Conservation (phyloP, 768 basidiomycete species). For the Leccinum sublutescens region DNA sequence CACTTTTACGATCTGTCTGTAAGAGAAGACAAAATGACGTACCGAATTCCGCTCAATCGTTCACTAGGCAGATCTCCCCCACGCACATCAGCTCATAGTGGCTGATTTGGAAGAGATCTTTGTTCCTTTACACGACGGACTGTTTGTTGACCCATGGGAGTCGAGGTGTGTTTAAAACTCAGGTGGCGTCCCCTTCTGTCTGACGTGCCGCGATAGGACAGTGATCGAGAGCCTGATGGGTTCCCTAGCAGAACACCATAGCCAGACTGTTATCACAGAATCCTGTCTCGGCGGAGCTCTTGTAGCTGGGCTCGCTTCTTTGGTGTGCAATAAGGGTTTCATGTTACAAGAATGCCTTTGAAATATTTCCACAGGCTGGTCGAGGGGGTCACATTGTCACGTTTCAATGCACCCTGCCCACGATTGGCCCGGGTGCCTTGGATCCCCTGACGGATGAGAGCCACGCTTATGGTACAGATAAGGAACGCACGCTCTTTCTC, state of each 20-base stretch:
- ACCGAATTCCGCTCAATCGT: slow-evolving; percentile 18
- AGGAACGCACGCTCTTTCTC: slow-evolving; percentile 77
- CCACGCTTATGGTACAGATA: slow-evolving; percentile 75
- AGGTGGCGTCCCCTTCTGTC: not conserved
- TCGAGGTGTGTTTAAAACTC: slow-evolving; percentile 52
- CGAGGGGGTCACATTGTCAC: slow-evolving; percentile 75
- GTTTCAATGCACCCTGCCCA: slow-evolving; percentile 71
- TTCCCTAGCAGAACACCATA: slow-evolving; percentile 61
- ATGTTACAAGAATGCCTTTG: slow-evolving; percentile 11
- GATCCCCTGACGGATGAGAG: slow-evolving; percentile 56
- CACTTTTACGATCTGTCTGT: slow-evolving; percentile 92
- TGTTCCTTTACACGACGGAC: slow-evolving; percentile 64
- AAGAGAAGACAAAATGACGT: slow-evolving; percentile 31
- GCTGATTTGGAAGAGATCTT: slow-evolving; percentile 93
- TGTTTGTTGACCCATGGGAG: slow-evolving; percentile 74
- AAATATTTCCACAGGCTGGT: slow-evolving; percentile 44
- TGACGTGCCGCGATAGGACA: slow-evolving; percentile 38
- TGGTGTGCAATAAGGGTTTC: slow-evolving; percentile 47
- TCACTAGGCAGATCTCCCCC: slow-evolving; percentile 42
- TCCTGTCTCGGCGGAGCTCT: slow-evolving; percentile 81
- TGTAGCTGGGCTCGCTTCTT: slow-evolving; percentile 63
- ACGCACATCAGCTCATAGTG: slow-evolving; percentile 73
- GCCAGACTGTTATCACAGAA: slow-evolving; percentile 44
- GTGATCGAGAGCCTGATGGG: slow-evolving; percentile 67
- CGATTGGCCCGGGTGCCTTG: slow-evolving; percentile 70